Base-by-base conservation (phyloP, 305 asterid genomes). In the Euphrasia arctica region DNA sequence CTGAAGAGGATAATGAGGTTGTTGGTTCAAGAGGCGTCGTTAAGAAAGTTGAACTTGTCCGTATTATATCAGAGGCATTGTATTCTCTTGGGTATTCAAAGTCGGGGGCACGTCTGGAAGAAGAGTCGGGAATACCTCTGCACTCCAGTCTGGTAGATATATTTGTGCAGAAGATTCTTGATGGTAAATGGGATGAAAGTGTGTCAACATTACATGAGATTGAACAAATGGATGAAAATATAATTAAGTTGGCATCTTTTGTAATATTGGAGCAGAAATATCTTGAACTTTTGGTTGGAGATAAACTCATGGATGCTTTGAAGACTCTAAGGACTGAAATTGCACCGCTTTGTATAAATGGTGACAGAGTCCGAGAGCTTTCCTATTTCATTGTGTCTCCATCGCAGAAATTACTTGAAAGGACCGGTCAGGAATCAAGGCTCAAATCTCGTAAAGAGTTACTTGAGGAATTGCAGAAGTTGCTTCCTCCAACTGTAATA, bases 111-210 rank as follows among this genome's bases (percentile, higher is more conserved):
- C 70, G 54, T 66, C 79, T 91, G 41, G 95, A 88, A 83, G 88
- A 84, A 75, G 97, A 91, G 72, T 91, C 96, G 0, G 95, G 95
- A 74, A 83, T 88, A 71, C 78, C 75, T 10, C 65, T 88, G 70
- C 96, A 83, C 69, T 76, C 95, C 25, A 36, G 81, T 39, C 55
- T 65, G 4, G 86, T 86, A 63, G 82, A 71, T 68, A 73, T 70
- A 70, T 86, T 91, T 76, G 78, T 76, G 83, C 88, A 75, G 77
- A 94, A 84, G 66, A 81, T 91, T 76, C 86, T 79, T 71, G 90
- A 86, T 70, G 96, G 98, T 66, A 77, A 80, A 74, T 91, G 98
- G 96, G 94, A 86, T 70, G 96, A 82, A 71, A 78, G 98, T 72
- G 77, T 91, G 42, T 64, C 75, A 34, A 73, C 81, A 55, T 79